Conservation (phyloP, 345 rosid species). For the Laguncularia racemosa region DNA sequence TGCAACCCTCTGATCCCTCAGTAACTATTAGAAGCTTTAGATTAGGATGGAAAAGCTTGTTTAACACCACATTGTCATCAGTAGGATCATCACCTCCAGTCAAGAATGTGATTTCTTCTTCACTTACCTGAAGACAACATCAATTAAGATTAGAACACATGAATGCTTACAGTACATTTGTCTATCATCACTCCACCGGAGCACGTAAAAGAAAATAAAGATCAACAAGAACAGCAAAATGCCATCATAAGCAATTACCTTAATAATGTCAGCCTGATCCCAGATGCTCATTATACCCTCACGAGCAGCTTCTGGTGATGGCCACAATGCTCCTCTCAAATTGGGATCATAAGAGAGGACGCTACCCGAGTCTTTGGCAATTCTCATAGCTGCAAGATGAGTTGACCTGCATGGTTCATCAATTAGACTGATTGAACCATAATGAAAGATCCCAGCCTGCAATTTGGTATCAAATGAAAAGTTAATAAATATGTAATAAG, state of each 20-base stretch:
- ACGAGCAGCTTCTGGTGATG: conserved; percentile 79
- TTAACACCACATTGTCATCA: conserved; percentile 58
- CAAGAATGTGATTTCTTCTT: conserved; percentile 83
- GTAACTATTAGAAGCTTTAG: conserved; percentile 85
- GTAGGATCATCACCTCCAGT: conserved; percentile 56
- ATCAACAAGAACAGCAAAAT: too few relatives aligned
- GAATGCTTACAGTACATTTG: too few relatives aligned
- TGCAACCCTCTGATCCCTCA: conserved; percentile 87
- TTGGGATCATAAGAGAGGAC: conserved; percentile 94
- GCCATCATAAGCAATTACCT: conserved; percentile 34
- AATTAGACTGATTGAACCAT: conserved; percentile 94
- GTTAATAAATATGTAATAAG: neutral
- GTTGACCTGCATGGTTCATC: conserved; percentile 88
- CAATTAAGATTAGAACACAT: too few relatives aligned
- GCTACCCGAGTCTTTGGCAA: conserved; percentile 69
- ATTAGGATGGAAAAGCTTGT: conserved; percentile 66
- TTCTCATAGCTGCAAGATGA: conserved; percentile 87
- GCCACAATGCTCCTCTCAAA: conserved; percentile 86
- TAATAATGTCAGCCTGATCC: conserved; percentile 86
- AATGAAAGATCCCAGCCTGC: conserved; percentile 93
- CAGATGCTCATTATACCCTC: conserved; percentile 81
- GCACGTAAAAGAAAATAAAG: too few relatives aligned
- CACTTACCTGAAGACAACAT: conserved; percentile 50
- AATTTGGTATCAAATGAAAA: neutral
- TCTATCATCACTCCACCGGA: too few relatives aligned